Base-by-base conservation (phyloP, 75 land plant genomes). In the Ceratopteris richardii region DNA sequence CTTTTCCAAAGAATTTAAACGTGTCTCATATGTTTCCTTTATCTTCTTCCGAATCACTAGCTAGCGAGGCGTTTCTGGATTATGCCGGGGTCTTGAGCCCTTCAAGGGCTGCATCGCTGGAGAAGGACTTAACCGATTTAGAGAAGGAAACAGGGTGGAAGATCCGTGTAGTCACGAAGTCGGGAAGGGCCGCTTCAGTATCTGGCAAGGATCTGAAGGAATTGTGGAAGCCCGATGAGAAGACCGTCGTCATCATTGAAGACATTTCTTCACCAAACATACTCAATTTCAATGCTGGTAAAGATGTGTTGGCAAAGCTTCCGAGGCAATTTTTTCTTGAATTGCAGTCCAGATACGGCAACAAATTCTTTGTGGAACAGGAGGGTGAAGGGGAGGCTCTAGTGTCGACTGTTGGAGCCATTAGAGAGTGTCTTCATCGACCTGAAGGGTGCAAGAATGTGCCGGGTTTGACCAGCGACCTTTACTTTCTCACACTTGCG, bases 181-280 rank as follows among this genome's bases (percentile, higher is more conserved):
- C 36, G 22, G 62, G 33, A n/a, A 24, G 29, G 12, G 31, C 54
- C 0, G 44, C 48, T 9, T 57, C 67, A 3, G 29, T 23, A 11
- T 60, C 65, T 21, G 56, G 47, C 24, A 54, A 51, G 13, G 7
- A 33, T 13, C 10, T 65, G 23, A 65, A 61, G 44, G 62, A 56
- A 11, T n/a, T 65, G 12, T 65, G 67, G 67, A 61, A 57, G n/a
- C 61, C 67, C 14, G 67, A 65, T 59, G 67, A 65, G 13, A 65
- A 24, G 11, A 65, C 67, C 25, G 41, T 65, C 17, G 59, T 65
- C 27, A 40, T 57, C 13, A 58, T 56, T 41, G 67, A 65, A 46
- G 62, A 65, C 42, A 30, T 65, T 6, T 31, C 62, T 26, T 41
- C 62, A 24, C 67, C 67, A 17, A 65, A 65, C 40, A 65, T 65